Evolutionary conservation across 768 basidiomycete genomes (phyloP), one percentile per base, ranked within the genome.

Genomic region (Boletus huronensis): DNA sequence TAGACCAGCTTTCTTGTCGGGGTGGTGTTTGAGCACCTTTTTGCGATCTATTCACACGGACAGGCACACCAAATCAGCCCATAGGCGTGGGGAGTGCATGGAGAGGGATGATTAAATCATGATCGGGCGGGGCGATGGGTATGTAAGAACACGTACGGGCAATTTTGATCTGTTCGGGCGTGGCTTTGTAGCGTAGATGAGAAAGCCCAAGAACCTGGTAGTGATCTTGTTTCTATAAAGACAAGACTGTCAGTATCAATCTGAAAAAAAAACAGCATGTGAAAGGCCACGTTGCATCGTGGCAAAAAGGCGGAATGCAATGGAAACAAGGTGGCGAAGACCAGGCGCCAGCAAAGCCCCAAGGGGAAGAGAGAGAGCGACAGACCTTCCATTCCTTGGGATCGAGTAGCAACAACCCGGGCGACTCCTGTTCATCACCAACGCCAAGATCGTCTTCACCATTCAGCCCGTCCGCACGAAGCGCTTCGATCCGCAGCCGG

Each of bases 21-120:
- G 95, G 70, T 98, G 95, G 73, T 98, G 95, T 69, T 93, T 94
- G 48, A 98, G 85, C n/a, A 97, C 95, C 76, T 97, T 98, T 79
- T 95, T 93, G 64, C 93, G 91, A 79, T 99, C 93, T 97, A 59
- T 31, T 31, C 36, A 38, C n/a, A 19, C 19, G 0, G 23, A 25
- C 23, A 25, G 23, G 23, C 23, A 25, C 23, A 25, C 4, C 23
- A 25, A 4, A 25, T 25, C 23, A 25, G 23, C 23, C 2, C 36
- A 10, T 7, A 38, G n/a, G 9, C 26, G 19, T 49, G 54, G 25
- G 5, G 47, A n/a, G 38, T n/a, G 58, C 19, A 31, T 17, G 47
- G n/a, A 6, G 21, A 23, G 36, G 41, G 6, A 32, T 28, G 40
- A 50, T 50, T 3, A 40, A 14, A 50, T 59, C 52, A 52, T 32